phyloP scores from a whole-genome alignment of 2,329 filamentous ascomycete species.

The Paraphoma sp. region DNA sequence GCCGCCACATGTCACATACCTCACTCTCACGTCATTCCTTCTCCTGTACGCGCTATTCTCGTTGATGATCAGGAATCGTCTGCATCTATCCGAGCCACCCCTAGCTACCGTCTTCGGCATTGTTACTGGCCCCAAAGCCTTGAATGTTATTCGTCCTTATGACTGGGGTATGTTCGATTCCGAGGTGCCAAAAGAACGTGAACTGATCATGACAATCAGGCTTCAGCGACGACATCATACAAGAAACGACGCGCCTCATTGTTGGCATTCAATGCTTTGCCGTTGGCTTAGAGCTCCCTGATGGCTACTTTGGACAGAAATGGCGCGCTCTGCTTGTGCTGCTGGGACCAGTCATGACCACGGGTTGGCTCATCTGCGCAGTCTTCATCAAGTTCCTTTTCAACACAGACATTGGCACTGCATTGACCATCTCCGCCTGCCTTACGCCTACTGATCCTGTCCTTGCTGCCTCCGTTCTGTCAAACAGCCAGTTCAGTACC shows the following conservation, averaged over 20 bases:
- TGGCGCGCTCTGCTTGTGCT: constrained; percentile 59
- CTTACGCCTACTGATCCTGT: constrained; percentile 65
- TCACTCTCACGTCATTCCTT: constrained; percentile 54
- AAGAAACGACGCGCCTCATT: constrained; percentile 53
- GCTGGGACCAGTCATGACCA: constrained; percentile 60
- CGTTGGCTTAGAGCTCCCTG: constrained; percentile 48
- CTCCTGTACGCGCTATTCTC: constrained; percentile 56
- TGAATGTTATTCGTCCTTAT: constrained; percentile 49
- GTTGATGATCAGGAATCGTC: constrained; percentile 54
- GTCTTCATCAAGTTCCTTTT: constrained; percentile 57
- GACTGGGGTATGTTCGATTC: constrained; percentile 43
- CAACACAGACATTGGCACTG: constrained; percentile 52
- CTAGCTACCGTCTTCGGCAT: constrained; percentile 56
- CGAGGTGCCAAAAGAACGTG: not conserved
- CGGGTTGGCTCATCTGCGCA: constrained; percentile 57
- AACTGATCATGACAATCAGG: not conserved
- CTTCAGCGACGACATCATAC: constrained; percentile 49
- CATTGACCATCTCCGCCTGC: constrained; percentile 61
- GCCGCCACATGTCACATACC: constrained; percentile 54
- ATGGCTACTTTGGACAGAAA: constrained; percentile 57
- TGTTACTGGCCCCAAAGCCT: constrained; percentile 50
- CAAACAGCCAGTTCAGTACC: constrained; percentile 60
- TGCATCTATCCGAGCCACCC: constrained; percentile 58
- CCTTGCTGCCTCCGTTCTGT: constrained; percentile 60
- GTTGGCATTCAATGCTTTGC: constrained; percentile 53